phyloP scores from a whole-genome alignment of 257 asterid species.

The Cinchona pubescens region DNA sequence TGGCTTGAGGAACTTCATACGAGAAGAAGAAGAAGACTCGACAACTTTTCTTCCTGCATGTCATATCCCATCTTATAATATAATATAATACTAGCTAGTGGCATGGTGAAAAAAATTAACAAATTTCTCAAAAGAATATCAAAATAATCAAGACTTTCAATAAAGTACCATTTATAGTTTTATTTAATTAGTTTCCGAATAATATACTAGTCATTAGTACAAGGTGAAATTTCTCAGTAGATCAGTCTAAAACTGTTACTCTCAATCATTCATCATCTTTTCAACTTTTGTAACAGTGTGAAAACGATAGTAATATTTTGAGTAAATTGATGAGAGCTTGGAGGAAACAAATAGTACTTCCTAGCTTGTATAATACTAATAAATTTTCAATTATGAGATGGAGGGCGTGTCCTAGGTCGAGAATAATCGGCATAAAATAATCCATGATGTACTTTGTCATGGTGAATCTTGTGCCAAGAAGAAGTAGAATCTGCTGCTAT shows the following conservation, averaged over 20 bases:
- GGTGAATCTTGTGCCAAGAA: background rate
- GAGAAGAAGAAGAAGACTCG: conserved; percentile 18
- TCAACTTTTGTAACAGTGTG: background rate
- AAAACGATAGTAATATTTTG: too few relatives aligned
- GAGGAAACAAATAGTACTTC: background rate
- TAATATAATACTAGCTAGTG: background rate
- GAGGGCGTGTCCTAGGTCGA: background rate
- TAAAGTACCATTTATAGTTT: too few relatives aligned
- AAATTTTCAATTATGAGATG: background rate
- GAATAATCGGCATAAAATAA: background rate
- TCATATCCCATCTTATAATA: conserved; percentile 7
- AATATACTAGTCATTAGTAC: background rate
- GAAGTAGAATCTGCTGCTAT: background rate
- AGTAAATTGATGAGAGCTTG: background rate
- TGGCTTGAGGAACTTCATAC: conserved; percentile 16
- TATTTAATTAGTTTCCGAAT: background rate
- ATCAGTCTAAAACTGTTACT: too few relatives aligned
- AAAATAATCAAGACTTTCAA: background rate
- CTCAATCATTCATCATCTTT: background rate
- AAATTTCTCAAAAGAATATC: background rate
- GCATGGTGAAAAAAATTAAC: background rate
- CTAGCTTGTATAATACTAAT: too few relatives aligned
- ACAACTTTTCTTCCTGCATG: conserved; percentile 26
- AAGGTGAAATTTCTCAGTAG: background rate
- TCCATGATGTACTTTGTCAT: background rate